phyloP scores from a whole-genome alignment of 169 alveolate genomes.

The Amoebophrya sp. region DNA sequence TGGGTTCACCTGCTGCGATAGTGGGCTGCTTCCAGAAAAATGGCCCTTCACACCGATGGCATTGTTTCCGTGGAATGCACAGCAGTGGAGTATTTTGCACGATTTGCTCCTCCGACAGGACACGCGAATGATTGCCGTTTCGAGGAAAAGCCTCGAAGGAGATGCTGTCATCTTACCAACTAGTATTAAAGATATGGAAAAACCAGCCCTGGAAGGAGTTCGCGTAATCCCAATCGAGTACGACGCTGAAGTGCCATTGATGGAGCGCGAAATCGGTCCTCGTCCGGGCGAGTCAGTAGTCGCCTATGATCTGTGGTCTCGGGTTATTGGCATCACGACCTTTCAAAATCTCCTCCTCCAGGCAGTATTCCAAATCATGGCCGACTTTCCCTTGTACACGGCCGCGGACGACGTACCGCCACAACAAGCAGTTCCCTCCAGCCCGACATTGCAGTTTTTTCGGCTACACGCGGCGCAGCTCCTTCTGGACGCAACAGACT shows the following conservation, averaged over 20 bases:
- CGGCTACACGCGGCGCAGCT: neutral
- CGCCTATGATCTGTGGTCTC: slow-evolving; percentile 13
- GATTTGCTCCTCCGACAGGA: neutral
- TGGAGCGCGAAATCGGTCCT: neutral
- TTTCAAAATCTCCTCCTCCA: neutral
- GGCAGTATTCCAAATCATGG: no score
- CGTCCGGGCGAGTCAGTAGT: neutral
- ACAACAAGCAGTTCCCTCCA: neutral
- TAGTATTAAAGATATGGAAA: no score
- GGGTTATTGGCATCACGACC: neutral
- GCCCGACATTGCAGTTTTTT: neutral
- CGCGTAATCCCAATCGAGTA: neutral
- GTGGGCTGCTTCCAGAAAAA: neutral
- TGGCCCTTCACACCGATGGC: neutral
- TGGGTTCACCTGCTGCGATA: neutral
- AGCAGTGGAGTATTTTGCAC: neutral
- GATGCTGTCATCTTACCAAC: neutral
- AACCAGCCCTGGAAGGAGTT: neutral
- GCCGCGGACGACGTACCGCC: no score
- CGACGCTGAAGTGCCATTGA: neutral
- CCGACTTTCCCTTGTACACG: no score
- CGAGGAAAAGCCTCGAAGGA: no score
- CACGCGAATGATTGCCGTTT: neutral
- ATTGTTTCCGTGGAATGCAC: neutral
- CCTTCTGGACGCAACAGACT: neutral